Percentiles rank a stretch among this genome's conserved stretches.
Conservation (phyloP, 208 protist species). For the Acanthamoeba lenticulata region DNA sequence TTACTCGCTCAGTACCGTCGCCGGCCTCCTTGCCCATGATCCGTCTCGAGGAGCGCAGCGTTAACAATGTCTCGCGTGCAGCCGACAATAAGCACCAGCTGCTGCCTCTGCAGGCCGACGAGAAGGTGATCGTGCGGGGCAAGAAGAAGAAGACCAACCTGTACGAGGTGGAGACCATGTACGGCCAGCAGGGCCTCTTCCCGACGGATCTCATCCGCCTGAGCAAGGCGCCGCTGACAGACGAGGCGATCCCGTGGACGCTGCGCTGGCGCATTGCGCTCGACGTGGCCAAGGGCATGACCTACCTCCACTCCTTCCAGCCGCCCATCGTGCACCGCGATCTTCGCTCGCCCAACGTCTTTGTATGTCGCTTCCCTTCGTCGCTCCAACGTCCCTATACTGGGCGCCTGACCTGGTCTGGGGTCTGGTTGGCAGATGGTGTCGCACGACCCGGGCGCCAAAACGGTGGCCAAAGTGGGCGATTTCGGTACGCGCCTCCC, state of each 20-base stretch:
- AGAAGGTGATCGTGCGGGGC: neutral
- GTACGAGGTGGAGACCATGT: neutral
- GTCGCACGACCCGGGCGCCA: neutral
- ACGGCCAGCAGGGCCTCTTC: neutral
- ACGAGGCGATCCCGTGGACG: conserved; percentile 10
- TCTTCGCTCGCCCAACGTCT: conserved; percentile 75
- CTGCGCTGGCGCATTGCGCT: conserved; percentile 65
- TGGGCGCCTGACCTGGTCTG: neutral
- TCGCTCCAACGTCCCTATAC: neutral
- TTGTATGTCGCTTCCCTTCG: neutral
- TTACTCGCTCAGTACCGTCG: neutral
- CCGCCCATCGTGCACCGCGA: conserved; percentile 78
- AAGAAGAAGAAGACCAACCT: conserved; percentile 18
- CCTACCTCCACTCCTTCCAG: conserved; percentile 40
- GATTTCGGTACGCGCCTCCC: conserved; percentile 73
- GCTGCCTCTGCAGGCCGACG: neutral
- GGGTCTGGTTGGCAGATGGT: neutral
- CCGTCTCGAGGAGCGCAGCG: neutral
- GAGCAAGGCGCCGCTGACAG: neutral
- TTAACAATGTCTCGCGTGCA: neutral
- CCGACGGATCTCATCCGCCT: neutral
- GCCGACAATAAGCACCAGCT: neutral
- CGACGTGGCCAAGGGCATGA: conserved; percentile 73
- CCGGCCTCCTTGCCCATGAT: neutral
- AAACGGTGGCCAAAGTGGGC: conserved; percentile 69